Percentiles rank a stretch among this genome's conserved stretches.
These are phyloP conservation scores for Orobanche coerulescens DNA, from an alignment of 257 asterid species.

Conservation along the genomic window DNA sequence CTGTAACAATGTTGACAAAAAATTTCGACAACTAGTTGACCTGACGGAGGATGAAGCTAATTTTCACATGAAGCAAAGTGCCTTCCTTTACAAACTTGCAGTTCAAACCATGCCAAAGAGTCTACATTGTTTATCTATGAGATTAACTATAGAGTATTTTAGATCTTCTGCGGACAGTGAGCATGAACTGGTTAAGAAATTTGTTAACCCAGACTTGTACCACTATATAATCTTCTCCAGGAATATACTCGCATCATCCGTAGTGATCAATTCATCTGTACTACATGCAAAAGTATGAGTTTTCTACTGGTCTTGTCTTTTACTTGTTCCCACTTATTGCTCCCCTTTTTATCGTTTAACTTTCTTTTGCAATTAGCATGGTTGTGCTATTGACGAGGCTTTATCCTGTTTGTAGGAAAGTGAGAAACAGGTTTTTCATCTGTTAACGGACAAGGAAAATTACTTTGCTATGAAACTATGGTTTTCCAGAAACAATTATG, in stretches of 20 bases:
- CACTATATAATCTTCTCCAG: conserved; percentile 83
- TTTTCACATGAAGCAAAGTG: conserved; percentile 96
- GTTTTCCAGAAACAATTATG: conserved; percentile 63
- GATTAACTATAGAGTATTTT: conserved; percentile 87
- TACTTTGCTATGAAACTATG: conserved; percentile 84
- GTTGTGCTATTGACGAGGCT: conserved; percentile 18
- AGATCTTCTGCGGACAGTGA: conserved; percentile 53
- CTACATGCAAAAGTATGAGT: conserved; percentile 61
- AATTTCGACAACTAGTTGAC: conserved; percentile 89
- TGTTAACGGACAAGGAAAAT: conserved; percentile 81
- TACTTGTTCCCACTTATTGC: background rate
- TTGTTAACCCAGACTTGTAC: conserved; percentile 56
- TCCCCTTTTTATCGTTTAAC: background rate
- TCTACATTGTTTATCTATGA: conserved; percentile 89
- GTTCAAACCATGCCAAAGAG: conserved; percentile 97
- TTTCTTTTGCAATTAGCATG: conserved; percentile 11
- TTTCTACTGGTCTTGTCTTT: conserved; percentile 16
- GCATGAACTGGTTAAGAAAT: conserved; percentile 41
- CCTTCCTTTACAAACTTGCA: conserved; percentile 93
- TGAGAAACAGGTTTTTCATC: conserved; percentile 72
- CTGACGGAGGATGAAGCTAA: conserved; percentile 92
- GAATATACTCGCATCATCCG: conserved; percentile 81
- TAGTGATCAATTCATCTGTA: conserved; percentile 78
- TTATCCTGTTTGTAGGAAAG: conserved; percentile 58
- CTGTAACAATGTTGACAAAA: conserved; percentile 89